Base-by-base conservation (phyloP, 2,329 filamentous ascomycete species). In the Microthyrium microscopicum region DNA sequence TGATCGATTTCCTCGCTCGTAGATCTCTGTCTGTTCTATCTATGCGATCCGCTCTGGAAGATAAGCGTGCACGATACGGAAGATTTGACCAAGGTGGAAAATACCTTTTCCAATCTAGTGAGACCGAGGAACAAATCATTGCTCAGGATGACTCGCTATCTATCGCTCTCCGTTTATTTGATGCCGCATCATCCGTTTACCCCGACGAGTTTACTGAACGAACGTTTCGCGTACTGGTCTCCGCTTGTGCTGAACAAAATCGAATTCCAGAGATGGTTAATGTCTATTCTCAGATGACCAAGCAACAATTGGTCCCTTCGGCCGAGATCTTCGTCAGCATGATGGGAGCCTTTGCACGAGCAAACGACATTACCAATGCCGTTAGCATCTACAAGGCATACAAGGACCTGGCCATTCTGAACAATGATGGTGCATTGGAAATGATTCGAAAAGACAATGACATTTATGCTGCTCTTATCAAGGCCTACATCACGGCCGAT, bases 301-400 rank as follows among this genome's bases (percentile, higher is more conserved):
- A 68, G 22, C 74, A 70, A 44, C 74, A 74, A 36, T 70, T 82
- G 16, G 68, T 71, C 12, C 82, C 87, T 0, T 74, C 77, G 38
- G 77, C 83, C 5, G 73, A 77, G 29, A 81, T 87, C 33, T 95
- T 93, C 57, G 79, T 84, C 2, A 70, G 77, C 13, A 93, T 98
- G 81, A 94, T 98, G 52, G 75, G 79, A n/a, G 84, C 85, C 1
- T 95, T 93, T 50, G 82, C 82, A 39, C 69, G 70, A 26, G 70
- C 69, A 8, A 80, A 84, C 31, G 84, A 95, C 50, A 60, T 95
- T 28, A 66, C 75, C 46, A 91, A 80, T 44, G 89, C 85, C 15
- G 81, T 95, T 5, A 84, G 93, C 52, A 84, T 83, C 56, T 98
- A 94, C 58, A 87, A 91, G 42, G 82, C 93, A 56, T 95, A 95